Base-by-base conservation (phyloP, 2,329 filamentous ascomycete species). In the Drechslera avenae region DNA sequence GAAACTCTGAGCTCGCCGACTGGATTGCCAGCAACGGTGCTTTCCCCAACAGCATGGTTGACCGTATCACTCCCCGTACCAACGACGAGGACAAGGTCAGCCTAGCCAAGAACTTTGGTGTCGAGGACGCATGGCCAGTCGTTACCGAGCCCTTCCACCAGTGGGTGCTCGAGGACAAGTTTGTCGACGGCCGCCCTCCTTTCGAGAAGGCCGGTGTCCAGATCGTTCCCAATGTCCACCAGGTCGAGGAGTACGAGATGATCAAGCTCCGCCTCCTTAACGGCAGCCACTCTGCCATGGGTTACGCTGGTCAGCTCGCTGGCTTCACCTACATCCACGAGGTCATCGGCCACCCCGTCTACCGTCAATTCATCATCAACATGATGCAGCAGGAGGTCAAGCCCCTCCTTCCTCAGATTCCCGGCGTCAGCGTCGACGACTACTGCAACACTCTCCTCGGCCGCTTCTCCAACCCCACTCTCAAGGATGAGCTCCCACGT, bases 11-110 rank as follows among this genome's bases (percentile, higher is more conserved):
- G 35, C 51, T 67, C 19, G 64, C 64, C 26, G 52, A 53, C 28
- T 67, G 64, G 64, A 58, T 67, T 14, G 57, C 61, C 36, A 50
- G 59, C 49, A 63, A 66, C 35, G 64, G 64, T 46, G 64, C 64
- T 26, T 67, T 67, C 58, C 64, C 64, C 46, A 67, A 67, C 60
- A 63, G 60, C 43, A 67, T 67, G 64, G 64, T 67, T 5, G 64
- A 67, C 57, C 58, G 64, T n/a, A 67, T 67, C 41, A 67, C 64
- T 14, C 64, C 64, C 19, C 53, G 63, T 28, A 67, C 64, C 28
- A 54, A 56, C 12, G 61, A 64, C 8, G 57, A 53, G 28, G 63
- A 67, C 53, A 62, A 60, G 34, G 14, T 41, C 44, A 54, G 41
- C 42, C 54, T 67, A 26, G 57, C 60, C 35, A 43, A 60, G 23